These are phyloP conservation scores for Mrakia gelida DNA, from an alignment of 768 basidiomycete species.

Conservation along the genomic window DNA sequence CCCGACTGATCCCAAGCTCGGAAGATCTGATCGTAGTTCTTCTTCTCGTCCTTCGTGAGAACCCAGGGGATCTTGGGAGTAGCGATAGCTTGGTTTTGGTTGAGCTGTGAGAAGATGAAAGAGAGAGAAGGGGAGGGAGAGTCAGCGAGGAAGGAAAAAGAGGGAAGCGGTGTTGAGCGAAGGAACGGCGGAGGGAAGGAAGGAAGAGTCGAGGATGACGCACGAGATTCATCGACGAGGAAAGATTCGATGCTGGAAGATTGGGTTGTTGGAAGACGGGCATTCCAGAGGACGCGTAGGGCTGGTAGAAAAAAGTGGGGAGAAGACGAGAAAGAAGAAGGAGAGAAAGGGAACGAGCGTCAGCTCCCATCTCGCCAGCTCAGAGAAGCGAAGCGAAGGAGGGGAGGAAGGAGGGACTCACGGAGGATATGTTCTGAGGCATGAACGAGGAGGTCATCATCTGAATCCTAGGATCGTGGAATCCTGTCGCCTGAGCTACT, in stretches of 20 bases:
- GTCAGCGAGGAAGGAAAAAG: background rate
- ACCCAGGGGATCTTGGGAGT: slow-evolving; percentile 75
- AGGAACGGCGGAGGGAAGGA: background rate
- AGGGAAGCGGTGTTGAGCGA: background rate
- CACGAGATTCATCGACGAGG: slow-evolving; percentile 58
- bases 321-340: slow-evolving; percentile 9
- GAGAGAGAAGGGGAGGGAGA: background rate
- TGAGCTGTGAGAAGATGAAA: slow-evolving; percentile 53
- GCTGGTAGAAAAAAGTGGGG: slow-evolving; percentile 34
- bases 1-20: slow-evolving; percentile 84
- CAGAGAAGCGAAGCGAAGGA: background rate
- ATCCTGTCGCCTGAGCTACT: slow-evolving; percentile 68
- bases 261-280: slow-evolving; percentile 55
- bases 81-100: slow-evolving; percentile 66
- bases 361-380: background rate
- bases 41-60: slow-evolving; percentile 82
- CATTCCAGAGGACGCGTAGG: slow-evolving; percentile 46
- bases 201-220: background rate
- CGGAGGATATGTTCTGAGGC: slow-evolving; percentile 53
- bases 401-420: slow-evolving; percentile 37
- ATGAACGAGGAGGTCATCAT: slow-evolving; percentile 92
- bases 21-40: slow-evolving; percentile 94
- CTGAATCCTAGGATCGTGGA: slow-evolving; percentile 60
- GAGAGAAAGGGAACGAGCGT: background rate
- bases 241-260: slow-evolving; percentile 57